Conservation (phyloP, 208 protist genomes). For the Endotrypanum monterogeii region DNA sequence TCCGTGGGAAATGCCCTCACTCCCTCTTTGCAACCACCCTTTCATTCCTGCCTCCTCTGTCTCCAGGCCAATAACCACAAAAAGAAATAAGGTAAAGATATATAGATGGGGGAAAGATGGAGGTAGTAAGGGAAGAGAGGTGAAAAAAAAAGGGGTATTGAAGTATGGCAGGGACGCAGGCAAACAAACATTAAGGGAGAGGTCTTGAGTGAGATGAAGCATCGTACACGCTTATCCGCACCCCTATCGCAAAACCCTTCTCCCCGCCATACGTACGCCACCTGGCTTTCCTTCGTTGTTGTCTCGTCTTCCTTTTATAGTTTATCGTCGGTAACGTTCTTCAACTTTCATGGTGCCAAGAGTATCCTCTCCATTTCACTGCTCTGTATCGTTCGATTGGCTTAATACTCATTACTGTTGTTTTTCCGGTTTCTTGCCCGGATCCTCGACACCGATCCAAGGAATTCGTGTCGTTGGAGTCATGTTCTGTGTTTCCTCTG, state of each 20-base stretch:
- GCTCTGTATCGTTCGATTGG: background rate
- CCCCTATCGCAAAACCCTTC: background rate
- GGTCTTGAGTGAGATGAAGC: background rate
- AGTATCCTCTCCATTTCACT: background rate
- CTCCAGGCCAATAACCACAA: too few species aligned
- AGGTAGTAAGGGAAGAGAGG: too few species aligned
- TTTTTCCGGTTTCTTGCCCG: conserved; percentile 4
- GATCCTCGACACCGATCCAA: too few species aligned
- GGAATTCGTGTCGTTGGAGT: too few species aligned
- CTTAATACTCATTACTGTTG: background rate
- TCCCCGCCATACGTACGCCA: background rate
- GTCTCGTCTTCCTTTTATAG: conserved; percentile 4
- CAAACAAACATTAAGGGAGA: too few species aligned
- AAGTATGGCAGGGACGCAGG: too few species aligned
- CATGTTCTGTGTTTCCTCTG: too few species aligned
- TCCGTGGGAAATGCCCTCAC: background rate
- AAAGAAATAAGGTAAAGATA: too few species aligned
- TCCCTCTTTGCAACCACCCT: background rate
- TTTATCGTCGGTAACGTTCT: conserved; percentile 8
- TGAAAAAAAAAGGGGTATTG: too few species aligned
- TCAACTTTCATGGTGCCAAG: background rate
- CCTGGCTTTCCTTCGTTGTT: conserved; percentile 12
- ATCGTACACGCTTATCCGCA: background rate
- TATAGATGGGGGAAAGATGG: too few species aligned
- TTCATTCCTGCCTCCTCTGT: too few species aligned